phyloP scores from a whole-genome alignment of 1,139 yeast species.

The Lodderomyces beijingensis region DNA sequence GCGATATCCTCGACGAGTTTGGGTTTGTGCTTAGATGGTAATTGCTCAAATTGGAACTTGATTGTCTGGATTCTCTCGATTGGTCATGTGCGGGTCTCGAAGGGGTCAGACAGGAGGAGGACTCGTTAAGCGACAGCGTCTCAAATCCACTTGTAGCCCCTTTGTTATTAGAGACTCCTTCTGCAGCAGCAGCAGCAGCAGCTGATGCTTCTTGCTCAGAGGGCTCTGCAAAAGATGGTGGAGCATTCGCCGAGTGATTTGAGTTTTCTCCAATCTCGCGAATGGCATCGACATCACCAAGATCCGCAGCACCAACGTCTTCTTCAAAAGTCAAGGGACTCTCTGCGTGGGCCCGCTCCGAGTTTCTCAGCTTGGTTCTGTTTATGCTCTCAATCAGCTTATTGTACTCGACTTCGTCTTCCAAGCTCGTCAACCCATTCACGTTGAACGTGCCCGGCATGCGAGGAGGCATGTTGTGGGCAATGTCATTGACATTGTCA shows the following conservation, averaged over 20 bases:
- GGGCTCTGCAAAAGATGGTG: not conserved
- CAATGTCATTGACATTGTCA: not conserved
- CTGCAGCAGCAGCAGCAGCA: too few species aligned
- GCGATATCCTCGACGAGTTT: conserved; percentile 9
- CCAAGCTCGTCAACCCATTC: conserved; percentile 36
- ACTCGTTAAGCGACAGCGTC: not conserved
- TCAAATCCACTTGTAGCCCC: not conserved
- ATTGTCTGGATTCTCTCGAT: not conserved
- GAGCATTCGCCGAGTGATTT: not conserved
- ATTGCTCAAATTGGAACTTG: not conserved
- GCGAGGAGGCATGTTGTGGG: conserved; percentile 35
- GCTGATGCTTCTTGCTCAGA: not conserved
- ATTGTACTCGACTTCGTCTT: not conserved
- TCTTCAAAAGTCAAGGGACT: not conserved
- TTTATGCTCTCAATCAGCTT: not conserved
- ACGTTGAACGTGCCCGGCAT: conserved; percentile 61
- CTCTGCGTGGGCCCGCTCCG: not conserved
- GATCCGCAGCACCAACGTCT: too few species aligned
- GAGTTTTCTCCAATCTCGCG: too few species aligned
- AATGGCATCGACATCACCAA: too few species aligned
- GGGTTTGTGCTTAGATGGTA: conserved; percentile 7
- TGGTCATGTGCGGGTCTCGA: not conserved
- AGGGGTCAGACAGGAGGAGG: not conserved
- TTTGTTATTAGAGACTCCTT: not conserved
- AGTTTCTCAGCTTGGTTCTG: not conserved